Conservation (phyloP, 129 eudicot species). For the Oenanthe sinensis region DNA sequence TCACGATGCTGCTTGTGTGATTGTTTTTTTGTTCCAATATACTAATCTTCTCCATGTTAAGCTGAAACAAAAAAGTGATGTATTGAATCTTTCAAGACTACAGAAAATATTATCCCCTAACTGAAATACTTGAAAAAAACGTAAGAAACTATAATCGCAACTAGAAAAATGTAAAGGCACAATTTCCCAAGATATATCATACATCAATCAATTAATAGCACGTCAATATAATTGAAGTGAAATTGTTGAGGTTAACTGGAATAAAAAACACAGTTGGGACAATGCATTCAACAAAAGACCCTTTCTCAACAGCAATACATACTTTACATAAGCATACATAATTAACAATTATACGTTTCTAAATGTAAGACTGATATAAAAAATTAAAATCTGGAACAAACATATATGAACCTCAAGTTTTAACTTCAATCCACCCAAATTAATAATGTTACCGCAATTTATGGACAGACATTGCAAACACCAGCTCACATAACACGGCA, state of each 20-base stretch:
- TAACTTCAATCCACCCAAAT: background rate
- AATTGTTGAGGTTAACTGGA: background rate
- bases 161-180: background rate
- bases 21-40: constrained; percentile 22
- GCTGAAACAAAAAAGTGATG: constrained; percentile 9
- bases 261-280: background rate
- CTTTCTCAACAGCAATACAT: background rate
- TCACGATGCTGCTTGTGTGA: constrained; percentile 15
- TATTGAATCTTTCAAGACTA: background rate
- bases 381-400: background rate
- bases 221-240: background rate
- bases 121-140: background rate
- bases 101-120: background rate
- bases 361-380: background rate
- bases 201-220: background rate
- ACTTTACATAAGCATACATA: background rate
- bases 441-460: background rate
- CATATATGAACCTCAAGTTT: background rate
- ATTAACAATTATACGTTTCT: background rate
- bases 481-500: background rate
- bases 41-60: constrained; percentile 36
- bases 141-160: background rate
- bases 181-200: background rate
- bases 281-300: background rate
- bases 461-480: background rate